Base-by-base conservation (phyloP, 169 alveolate species). In the Cryptosporidium tyzzeri region DNA sequence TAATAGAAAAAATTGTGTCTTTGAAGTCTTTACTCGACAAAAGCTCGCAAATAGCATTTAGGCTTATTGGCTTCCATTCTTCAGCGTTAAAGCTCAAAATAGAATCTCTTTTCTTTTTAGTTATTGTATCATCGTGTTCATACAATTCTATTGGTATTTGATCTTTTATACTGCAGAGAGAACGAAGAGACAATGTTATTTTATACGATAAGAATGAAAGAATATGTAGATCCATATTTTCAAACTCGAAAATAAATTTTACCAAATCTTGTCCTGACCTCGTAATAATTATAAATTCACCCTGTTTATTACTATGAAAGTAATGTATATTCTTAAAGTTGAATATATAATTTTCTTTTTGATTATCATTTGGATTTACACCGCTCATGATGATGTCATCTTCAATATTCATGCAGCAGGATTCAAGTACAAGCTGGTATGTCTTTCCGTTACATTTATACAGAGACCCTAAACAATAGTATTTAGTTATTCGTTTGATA, bases 1-100 rank as follows among this genome's bases (percentile, higher is more conserved):
- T 80, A 37, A 80, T 80, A 37, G 89, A 80, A 41, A 80, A 80
- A 62, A 80, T 80, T 23, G 74, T 80, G 33, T 80, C 89, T 45
- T 65, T 59, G 18, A 31, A 65, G 31, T 80, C 89, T 21, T 45
- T 62, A 44, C 89, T 80, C 5, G 89, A 80, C 39, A 65, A 59
- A n/a, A 80, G 67, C 45, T 80, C 80, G 41, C 89, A 80, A 41
- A 59, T 29, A 48, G 75, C 69, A 21, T 80, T 80, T 14, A 21
- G 39, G 41, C 59, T 29, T 65, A 80, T 37, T 50, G 59, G 59
- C 9, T 26, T 61, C 89, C 89, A 80, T 44, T 80, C 80, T 62
- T 62, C 80, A 1, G 67, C n/a, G 44, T 48, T 44, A 10, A 62
- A 62, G 21, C 12, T 35, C 21, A 14, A 70, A 29, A 26, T 39